These are phyloP conservation scores for Enteropsectra breve DNA, from an alignment of 371 early-diverging fungal species.

Conservation along the genomic window DNA sequence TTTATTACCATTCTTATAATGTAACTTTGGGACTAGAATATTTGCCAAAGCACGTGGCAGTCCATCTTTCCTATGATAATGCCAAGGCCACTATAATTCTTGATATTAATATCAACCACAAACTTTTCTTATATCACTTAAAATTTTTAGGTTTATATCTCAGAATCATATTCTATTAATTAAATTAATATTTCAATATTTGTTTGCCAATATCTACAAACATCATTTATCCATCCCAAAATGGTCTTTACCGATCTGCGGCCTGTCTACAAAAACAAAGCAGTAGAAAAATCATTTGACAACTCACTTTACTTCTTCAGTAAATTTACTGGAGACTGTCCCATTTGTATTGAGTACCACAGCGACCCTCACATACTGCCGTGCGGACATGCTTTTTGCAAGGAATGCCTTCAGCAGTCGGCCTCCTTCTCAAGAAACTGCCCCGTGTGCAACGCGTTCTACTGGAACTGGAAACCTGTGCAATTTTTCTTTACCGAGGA, in stretches of 20 bases:
- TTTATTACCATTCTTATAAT: too few relatives aligned
- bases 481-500: conserved; percentile 15
- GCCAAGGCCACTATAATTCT: not conserved
- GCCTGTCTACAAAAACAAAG: conserved; percentile 19
- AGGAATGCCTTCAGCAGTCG: not conserved
- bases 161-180: not conserved
- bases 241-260: not conserved
- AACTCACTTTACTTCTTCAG: conserved; percentile 6
- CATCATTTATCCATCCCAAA: not conserved
- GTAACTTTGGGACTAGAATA: too few relatives aligned
- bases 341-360: conserved; percentile 12
- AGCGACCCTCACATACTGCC: not conserved
- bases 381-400: conserved; percentile 4
- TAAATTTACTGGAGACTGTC: conserved; percentile 1
- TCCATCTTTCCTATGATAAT: too few relatives aligned
- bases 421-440: not conserved
- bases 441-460: conserved; percentile 3
- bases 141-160: not conserved
- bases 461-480: conserved; percentile 1
- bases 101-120: not conserved
- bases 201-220: not conserved
- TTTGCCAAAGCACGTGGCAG: too few relatives aligned
- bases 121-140: not conserved
- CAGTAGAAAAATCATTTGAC: not conserved
- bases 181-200: not conserved